Conservation (phyloP, 495 filamentous ascomycete species). For the Entonaema liquescens region DNA sequence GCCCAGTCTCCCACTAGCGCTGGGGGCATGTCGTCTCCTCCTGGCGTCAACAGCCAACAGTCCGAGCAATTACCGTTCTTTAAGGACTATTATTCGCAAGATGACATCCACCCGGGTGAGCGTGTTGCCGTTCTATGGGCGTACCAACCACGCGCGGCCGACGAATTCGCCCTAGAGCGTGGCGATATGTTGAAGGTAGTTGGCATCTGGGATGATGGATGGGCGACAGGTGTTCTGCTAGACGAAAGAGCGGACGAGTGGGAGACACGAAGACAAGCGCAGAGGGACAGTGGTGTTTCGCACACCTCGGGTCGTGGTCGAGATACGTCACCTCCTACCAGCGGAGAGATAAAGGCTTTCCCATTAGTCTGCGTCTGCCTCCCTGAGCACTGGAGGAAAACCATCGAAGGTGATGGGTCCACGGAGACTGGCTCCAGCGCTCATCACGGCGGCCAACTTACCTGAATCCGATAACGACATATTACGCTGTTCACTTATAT, state of each 20-base stretch:
- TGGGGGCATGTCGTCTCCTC: constrained; percentile 82
- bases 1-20: constrained; percentile 80
- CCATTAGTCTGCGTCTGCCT: constrained; percentile 97
- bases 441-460: constrained; percentile 42
- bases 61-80: constrained; percentile 95
- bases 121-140: constrained; percentile 94
- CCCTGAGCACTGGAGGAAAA: constrained; percentile 96
- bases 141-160: constrained; percentile 90
- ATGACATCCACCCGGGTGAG: constrained; percentile 93
- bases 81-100: constrained; percentile 98
- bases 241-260: constrained; percentile 88
- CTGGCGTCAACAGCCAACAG: constrained; percentile 83
- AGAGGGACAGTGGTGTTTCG: constrained; percentile 93
- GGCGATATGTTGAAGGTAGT: constrained; percentile 99
- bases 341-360: constrained; percentile 96
- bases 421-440: constrained; percentile 64
- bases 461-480: constrained; percentile 43
- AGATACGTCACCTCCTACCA: constrained; percentile 69
- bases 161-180: constrained; percentile 93
- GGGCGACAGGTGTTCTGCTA: constrained; percentile 92
- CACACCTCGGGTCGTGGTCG: constrained; percentile 72
- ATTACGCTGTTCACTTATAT: constrained; percentile 35
- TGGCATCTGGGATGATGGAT: constrained; percentile 99
- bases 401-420: constrained; percentile 85
- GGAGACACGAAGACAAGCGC: constrained; percentile 75